Evolutionary conservation across 2,329 filamentous ascomycete species (phyloP), one percentile per base, ranked within the genome.

Genomic region (Thielaviopsis euricoi): DNA sequence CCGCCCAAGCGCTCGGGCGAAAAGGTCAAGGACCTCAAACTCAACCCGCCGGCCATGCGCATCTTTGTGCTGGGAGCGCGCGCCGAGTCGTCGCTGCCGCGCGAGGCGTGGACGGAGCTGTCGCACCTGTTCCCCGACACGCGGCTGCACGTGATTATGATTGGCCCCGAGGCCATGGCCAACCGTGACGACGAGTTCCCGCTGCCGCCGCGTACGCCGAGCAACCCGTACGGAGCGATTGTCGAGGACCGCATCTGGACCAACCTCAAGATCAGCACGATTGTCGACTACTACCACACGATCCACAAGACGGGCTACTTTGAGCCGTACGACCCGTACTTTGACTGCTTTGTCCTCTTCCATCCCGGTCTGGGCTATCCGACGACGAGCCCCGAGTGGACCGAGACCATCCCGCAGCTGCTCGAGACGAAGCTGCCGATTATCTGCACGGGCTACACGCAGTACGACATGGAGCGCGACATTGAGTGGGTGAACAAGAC

Each of bases 221-320:
- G 76, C 10, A 98, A 98, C 67, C 93, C 93, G 0, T 98, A 90
- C 64, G 93, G 93, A 49, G 88, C 87, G n/a, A 79, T 98, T 56
- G 81, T 96, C 15, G 94, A 98, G 72, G 91, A 95, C 69, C 83
- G 91, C 56, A 78, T 98, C 9, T 88, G 86, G 67, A 83, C 86
- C 58, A 85, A 86, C 63, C 83, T 97, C 81, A 98, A 98, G 75
- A 95, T 98, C 66, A 93, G 86, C 69, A 98, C 94, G 0, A 95
- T 90, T 66, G 91, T 97, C 55, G 93, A 98, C 65, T 96, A 98
- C 73, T 98, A 94, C 74, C 91, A 98, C 71, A 97, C 88, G 2
- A 81, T 98, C 64, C 91, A 98, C 73, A 82, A 89, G 68, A 87
- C 91, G 0, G 86, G 89, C 53, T 80, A 90, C 67, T 98, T 97